Evolutionary conservation across 768 basidiomycete genomes (phyloP), one percentile per base, ranked within the genome.

Genomic region (Dioszegia crocea): DNA sequence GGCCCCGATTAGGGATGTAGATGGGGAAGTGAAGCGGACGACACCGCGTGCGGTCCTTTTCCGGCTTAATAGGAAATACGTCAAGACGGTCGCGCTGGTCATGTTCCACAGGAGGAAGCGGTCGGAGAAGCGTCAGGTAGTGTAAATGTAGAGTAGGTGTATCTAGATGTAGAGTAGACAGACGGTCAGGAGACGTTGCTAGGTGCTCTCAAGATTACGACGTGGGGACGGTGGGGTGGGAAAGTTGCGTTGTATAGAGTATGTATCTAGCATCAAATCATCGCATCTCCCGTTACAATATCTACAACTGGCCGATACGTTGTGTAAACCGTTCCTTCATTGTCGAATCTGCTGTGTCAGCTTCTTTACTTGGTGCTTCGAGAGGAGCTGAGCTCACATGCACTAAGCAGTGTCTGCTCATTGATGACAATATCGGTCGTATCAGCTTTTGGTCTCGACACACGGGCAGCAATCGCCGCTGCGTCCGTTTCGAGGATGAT

Each of bases 401-500:
- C 93, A 72, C 81, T 92, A 83, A 94, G 82, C 60, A 96, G 82
- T 9, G 91, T 93, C 79, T 96, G 92, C 79, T 99, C 96, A 81
- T 99, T 97, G 82, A 99, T 94, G 62, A 93, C 87, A 63, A 99
- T 96, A 67, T 98, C 93, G 36, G 87, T 88, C 51, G 93, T 86
- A 77, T 98, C 96, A 16, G 94, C 87, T 63, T 85, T 86, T 41
- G 96, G 90, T 63, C 92, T 80, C 68, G 89, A 93, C 52, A 98
- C 96, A 53, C 96, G 81, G 30, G 91, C 90, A 0, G 92, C 91
- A 73, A 98, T 96, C n/a, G 93, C 88, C 0, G 90, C 84, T 2
- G 93, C 82, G 75, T 99, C 96, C 0, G 94, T 98, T 78, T 98
- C 94, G 19, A 98, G 86, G 64, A 98, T 93, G 73, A 98, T 89